Percentiles rank a stretch among this genome's conserved stretches.
These are phyloP conservation scores for Triticum dicoccoides DNA, from an alignment of 176 grass and related monocot species.

Conservation along the genomic window DNA sequence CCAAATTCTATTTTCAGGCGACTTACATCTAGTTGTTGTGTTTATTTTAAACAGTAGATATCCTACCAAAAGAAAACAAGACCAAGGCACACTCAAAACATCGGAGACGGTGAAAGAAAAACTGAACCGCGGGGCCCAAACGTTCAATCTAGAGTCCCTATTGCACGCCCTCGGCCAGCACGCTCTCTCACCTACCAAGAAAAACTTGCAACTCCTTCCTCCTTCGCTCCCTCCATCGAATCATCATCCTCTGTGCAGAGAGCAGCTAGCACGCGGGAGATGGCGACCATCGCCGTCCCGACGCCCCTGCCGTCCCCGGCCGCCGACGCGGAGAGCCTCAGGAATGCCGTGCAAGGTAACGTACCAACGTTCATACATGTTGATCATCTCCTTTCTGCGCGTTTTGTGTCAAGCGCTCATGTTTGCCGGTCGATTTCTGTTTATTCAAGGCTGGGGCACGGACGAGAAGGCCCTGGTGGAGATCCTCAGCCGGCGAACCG, in stretches of 20 bases:
- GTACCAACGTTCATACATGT: background rate
- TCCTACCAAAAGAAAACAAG: no score
- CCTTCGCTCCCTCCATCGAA: background rate
- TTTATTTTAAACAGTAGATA: no score
- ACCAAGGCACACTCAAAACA: no score
- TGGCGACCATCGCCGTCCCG: constrained; percentile 44
- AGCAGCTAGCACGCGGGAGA: constrained; percentile 8
- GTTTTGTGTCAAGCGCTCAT: background rate
- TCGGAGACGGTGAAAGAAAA: no score
- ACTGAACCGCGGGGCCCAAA: background rate
- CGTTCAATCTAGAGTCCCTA: background rate
- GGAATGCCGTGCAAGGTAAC: constrained; percentile 50
- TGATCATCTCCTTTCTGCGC: no score
- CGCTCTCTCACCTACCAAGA: background rate
- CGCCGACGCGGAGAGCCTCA: constrained; percentile 42
- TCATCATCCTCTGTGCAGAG: background rate
- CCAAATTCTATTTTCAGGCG: no score
- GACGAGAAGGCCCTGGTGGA: constrained; percentile 54
- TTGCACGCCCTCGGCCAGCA: background rate
- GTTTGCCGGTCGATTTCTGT: background rate
- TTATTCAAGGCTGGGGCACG: constrained; percentile 58
- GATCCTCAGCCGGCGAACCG: constrained; percentile 46
- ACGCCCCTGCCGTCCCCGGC: constrained; percentile 27
- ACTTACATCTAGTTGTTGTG: no score
- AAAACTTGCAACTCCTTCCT: background rate